Percentiles rank a stretch among this genome's conserved stretches.
These are phyloP conservation scores for Ogataea ramenticola DNA, from an alignment of 805 yeast species.

Conservation along the genomic window DNA sequence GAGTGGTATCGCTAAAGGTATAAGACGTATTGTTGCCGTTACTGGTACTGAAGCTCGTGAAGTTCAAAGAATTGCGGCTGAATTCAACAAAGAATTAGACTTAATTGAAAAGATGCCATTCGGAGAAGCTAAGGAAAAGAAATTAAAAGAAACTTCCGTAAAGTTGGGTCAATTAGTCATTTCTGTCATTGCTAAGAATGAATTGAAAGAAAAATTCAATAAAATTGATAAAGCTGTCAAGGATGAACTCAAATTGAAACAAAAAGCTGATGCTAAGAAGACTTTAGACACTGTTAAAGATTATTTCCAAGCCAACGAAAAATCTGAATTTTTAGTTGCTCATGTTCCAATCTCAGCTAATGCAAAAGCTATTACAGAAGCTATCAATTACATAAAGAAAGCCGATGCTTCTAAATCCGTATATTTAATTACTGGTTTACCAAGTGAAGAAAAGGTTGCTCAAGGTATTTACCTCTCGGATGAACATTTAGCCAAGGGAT, in stretches of 20 bases:
- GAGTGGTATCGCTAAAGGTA: slow-evolving; percentile 97
- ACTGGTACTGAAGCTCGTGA: slow-evolving; percentile 87
- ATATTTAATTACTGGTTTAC: slow-evolving; percentile 69
- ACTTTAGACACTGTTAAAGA: slow-evolving; percentile 70
- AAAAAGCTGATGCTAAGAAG: slow-evolving; percentile 80
- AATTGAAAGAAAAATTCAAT: slow-evolving; percentile 64
- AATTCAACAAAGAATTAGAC: slow-evolving; percentile 55
- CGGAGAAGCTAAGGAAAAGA: slow-evolving; percentile 73
- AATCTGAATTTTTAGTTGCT: slow-evolving; percentile 55
- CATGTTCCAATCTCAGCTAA: slow-evolving; percentile 68
- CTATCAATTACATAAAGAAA: slow-evolving; percentile 75
- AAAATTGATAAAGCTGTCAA: slow-evolving; percentile 79
- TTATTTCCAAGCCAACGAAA: slow-evolving; percentile 53
- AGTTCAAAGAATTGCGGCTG: slow-evolving; percentile 79
- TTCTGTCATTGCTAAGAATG: slow-evolving; percentile 73
- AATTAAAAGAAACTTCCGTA: slow-evolving; percentile 78
- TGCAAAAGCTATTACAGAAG: slow-evolving; percentile 93
- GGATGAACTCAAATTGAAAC: slow-evolving; percentile 81
- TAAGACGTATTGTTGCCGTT: slow-evolving; percentile 95
- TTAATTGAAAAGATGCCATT: slow-evolving; percentile 57
- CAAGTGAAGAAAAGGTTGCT: slow-evolving; percentile 65
- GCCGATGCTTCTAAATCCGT: slow-evolving; percentile 67
- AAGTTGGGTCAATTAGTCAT: slow-evolving; percentile 75
- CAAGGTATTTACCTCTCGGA: slow-evolving; percentile 90
- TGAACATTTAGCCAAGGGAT: slow-evolving; percentile 58